phyloP scores from a whole-genome alignment of 225 moss, liverwort and hornwort genomes.

The Lunularia cruciata region DNA sequence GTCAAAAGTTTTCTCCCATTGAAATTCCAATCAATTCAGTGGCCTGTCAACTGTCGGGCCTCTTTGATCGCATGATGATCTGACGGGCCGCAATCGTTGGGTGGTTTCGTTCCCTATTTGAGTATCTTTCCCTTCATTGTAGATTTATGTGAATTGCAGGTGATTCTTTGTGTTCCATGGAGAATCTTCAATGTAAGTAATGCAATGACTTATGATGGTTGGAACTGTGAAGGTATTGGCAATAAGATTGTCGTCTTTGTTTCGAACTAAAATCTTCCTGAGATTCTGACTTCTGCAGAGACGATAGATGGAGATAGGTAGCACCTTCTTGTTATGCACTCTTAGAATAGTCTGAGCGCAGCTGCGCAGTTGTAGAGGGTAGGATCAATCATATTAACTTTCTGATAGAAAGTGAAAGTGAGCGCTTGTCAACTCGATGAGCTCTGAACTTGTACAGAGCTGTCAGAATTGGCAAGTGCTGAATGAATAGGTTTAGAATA shows the following conservation, averaged over 20 bases:
- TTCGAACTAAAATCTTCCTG: slow-evolving; percentile 6
- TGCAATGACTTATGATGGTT: slow-evolving; percentile 4
- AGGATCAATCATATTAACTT: slow-evolving; percentile 3
- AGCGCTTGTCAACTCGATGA: not conserved
- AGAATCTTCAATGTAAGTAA: slow-evolving; percentile 5
- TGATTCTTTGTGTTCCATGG: slow-evolving; percentile 21
- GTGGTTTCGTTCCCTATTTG: slow-evolving; percentile 26
- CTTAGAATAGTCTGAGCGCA: not conserved
- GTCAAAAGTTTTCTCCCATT: slow-evolving; percentile 34
- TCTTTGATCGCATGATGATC: slow-evolving; percentile 24
- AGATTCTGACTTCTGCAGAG: slow-evolving; percentile 18
- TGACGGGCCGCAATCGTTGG: slow-evolving; percentile 19
- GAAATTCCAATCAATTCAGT: slow-evolving; percentile 24
- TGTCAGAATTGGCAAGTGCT: not conserved
- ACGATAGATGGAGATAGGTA: not conserved
- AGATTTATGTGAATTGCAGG: slow-evolving; percentile 34
- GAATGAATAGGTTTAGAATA: not conserved
- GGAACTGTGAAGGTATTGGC: slow-evolving; percentile 4
- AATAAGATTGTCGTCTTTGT: slow-evolving; percentile 1
- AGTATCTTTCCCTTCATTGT: slow-evolving; percentile 24
- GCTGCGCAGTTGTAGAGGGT: not conserved
- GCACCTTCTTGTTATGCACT: not conserved
- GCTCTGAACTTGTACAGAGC: not conserved
- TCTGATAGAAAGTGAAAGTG: not conserved
- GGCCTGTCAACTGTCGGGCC: slow-evolving; percentile 23